Evolutionary conservation across 345 rosid genomes (phyloP).

Genomic region (Alliaria petiolata): DNA sequence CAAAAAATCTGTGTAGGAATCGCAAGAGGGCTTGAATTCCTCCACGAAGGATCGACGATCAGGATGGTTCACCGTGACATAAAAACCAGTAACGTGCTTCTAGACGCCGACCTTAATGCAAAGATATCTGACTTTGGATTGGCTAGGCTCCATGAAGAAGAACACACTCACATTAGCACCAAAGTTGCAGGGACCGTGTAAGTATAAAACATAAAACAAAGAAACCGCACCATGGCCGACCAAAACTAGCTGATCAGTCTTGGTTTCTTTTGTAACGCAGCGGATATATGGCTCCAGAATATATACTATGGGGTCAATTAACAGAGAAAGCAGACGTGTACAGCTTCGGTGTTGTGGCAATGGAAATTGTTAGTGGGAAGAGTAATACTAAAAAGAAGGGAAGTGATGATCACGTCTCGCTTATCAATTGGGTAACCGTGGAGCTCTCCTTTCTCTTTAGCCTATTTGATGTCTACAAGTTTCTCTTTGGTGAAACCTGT

Average conservation of each 20-base stretch:
- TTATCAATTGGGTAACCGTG: constrained; percentile 38
- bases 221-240: no score
- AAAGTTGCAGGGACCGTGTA: constrained; percentile 50
- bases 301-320: constrained; percentile 43
- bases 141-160: constrained; percentile 51
- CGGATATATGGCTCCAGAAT: constrained; percentile 47
- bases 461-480: no score
- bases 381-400: constrained; percentile 15
- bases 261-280: constrained; percentile 21
- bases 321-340: constrained; percentile 48
- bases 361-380: constrained; percentile 43
- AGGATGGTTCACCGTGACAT: constrained; percentile 63
- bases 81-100: constrained; percentile 51
- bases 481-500: no score
- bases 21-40: constrained; percentile 21
- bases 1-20: constrained; percentile 49
- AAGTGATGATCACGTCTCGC: constrained; percentile 7
- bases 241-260: background rate
- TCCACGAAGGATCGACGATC: constrained; percentile 51
- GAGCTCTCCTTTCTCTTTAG: background rate
- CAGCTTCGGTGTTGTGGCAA: constrained; percentile 43
- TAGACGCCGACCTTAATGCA: constrained; percentile 45
- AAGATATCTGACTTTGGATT: constrained; percentile 20
- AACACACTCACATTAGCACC: constrained; percentile 52
- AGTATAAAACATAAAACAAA: constrained; percentile 17